Percentiles rank a stretch among this genome's conserved stretches.
Conservation (phyloP, 176 grass and related monocot species). For the Aegilops bicornis region DNA sequence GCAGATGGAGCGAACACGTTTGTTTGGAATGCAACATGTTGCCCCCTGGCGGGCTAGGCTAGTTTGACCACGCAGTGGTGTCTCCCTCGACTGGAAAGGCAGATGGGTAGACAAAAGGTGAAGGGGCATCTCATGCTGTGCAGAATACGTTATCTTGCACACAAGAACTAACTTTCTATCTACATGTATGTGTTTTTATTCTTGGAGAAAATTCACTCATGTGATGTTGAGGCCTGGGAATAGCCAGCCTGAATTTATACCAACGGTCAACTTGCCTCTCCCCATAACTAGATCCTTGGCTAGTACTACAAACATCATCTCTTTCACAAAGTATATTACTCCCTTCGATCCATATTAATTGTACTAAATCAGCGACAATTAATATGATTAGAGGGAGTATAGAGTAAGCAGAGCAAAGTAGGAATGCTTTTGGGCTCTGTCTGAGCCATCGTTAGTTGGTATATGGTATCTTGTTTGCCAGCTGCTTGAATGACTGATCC, state of each 20-base stretch:
- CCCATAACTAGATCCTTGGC: background rate
- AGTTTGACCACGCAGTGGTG: background rate
- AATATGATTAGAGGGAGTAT: background rate
- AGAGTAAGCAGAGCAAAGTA: background rate
- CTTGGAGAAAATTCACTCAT: too few species aligned
- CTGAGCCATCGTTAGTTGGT: background rate
- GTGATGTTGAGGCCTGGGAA: background rate
- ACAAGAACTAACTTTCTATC: slow-evolving; percentile 18
- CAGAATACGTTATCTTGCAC: slow-evolving; percentile 16
- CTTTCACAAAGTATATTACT: background rate
- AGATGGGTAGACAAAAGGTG: background rate
- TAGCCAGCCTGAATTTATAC: background rate
- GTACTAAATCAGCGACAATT: too few species aligned
- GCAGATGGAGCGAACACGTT: background rate
- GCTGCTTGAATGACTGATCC: background rate
- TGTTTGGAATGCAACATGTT: too few species aligned
- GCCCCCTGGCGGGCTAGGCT: background rate
- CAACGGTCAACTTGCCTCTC: background rate
- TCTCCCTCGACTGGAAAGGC: slow-evolving; percentile 10
- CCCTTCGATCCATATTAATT: too few species aligned
- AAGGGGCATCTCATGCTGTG: background rate
- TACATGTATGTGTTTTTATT: slow-evolving; percentile 31
- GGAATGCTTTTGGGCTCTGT: background rate
- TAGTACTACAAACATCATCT: background rate
- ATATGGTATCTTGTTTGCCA: background rate